Evolutionary conservation across 1,284 basidiomycete species (phyloP).

Genomic region (Ganoderma multipileum): DNA sequence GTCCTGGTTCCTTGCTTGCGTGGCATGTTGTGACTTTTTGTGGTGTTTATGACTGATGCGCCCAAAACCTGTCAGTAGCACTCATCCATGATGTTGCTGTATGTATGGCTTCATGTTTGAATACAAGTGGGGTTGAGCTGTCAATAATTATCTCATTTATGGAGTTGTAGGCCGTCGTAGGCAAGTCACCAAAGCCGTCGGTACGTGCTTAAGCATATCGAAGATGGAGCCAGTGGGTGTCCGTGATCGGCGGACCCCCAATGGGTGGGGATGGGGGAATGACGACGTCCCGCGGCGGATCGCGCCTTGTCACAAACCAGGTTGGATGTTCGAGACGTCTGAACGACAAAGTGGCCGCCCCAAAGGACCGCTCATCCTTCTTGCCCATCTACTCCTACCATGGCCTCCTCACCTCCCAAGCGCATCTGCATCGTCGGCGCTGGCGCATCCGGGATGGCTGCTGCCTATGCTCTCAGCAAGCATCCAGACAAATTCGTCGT

Average conservation of each 20-base stretch:
- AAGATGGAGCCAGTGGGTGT: not conserved
- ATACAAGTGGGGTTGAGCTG: not conserved
- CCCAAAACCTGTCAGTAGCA: not conserved
- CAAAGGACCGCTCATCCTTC: conserved; percentile 7
- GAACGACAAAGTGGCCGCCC: not conserved
- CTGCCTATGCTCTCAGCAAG: conserved; percentile 59
- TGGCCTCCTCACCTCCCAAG: conserved; percentile 34
- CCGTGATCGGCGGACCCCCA: not conserved
- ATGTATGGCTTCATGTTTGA: not conserved
- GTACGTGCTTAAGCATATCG: not conserved
- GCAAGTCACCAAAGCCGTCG: too few species aligned
- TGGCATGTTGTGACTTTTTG: not conserved
- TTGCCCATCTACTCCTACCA: conserved; percentile 7
- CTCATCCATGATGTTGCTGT: not conserved
- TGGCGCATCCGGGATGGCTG: conserved; percentile 60
- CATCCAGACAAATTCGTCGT: conserved; percentile 65
- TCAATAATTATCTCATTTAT: not conserved
- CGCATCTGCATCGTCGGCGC: conserved; percentile 58
- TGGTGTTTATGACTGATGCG: not conserved
- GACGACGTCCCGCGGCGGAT: not conserved
- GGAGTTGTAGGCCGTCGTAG: too few species aligned
- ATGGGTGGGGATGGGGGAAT: not conserved
- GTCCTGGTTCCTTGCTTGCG: not conserved
- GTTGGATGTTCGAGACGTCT: not conserved
- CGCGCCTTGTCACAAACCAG: not conserved